Conservation (phyloP, 768 basidiomycete genomes). For the Rhodotorula diobovata region DNA sequence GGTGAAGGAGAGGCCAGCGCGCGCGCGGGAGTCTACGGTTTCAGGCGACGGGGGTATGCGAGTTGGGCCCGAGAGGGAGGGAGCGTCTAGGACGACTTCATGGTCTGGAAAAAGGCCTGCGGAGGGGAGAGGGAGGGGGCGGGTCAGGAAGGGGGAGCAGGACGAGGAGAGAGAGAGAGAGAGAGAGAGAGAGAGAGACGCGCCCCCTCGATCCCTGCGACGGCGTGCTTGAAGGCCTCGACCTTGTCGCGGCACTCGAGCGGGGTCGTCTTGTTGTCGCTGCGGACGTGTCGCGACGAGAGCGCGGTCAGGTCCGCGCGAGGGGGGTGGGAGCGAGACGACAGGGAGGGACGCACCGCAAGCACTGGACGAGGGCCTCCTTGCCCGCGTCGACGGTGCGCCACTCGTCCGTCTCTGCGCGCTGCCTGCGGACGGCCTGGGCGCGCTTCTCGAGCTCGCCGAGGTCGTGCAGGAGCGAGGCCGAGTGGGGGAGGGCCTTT, state of each 20-base stretch:
- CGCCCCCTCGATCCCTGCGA: conserved; percentile 36
- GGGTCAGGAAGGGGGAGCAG: too few relatives aligned
- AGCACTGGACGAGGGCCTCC: conserved; percentile 67
- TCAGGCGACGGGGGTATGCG: background rate
- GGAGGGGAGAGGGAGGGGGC: background rate
- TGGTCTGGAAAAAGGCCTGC: conserved; percentile 27
- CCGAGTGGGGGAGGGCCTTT: conserved; percentile 54
- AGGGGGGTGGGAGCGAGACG: conserved; percentile 38
- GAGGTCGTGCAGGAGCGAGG: conserved; percentile 65
- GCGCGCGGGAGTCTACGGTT: too few relatives aligned
- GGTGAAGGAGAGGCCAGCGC: too few relatives aligned
- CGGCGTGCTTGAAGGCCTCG: conserved; percentile 38
- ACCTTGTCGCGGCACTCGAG: conserved; percentile 36
- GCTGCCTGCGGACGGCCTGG: conserved; percentile 54
- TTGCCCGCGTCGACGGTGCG: conserved; percentile 56
- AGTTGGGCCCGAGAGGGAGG: too few relatives aligned
- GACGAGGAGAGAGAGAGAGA: background rate
- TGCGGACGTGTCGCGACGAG: background rate
- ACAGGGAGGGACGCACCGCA: conserved; percentile 51
- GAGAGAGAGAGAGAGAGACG: background rate
- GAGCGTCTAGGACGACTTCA: conserved; percentile 6
- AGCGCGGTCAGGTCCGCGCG: background rate
- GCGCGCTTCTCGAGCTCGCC: conserved; percentile 69
- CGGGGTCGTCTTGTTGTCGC: conserved; percentile 30
- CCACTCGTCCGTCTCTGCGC: conserved; percentile 55